phyloP scores from a whole-genome alignment of 2,329 filamentous ascomycete genomes.

The Aspergillus sp. region DNA sequence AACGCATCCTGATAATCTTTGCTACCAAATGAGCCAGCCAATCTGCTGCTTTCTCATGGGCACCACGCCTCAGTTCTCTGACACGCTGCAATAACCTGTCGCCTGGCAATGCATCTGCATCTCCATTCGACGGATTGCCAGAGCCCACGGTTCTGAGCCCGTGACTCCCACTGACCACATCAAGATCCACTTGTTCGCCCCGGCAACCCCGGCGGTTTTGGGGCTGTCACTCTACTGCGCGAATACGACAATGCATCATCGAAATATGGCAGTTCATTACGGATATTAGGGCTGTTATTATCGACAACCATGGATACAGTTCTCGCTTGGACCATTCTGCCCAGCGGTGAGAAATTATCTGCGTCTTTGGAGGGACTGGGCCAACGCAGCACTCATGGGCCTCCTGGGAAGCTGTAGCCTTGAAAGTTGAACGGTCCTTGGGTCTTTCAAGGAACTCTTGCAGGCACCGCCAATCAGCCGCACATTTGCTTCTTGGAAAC shows the following conservation, averaged over 20 bases:
- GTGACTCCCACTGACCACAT: slow-evolving; percentile 10
- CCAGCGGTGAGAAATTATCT: not conserved
- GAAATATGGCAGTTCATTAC: not conserved
- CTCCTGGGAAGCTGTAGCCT: not conserved
- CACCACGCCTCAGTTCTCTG: slow-evolving; percentile 13
- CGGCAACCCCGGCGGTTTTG: slow-evolving; percentile 14
- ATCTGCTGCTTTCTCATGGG: slow-evolving; percentile 8
- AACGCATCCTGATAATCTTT: slow-evolving; percentile 23
- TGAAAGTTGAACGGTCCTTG: not conserved
- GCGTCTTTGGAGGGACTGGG: not conserved
- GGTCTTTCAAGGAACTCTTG: not conserved
- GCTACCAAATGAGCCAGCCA: slow-evolving; percentile 15
- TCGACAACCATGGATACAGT: too few relatives aligned
- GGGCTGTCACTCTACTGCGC: slow-evolving; percentile 7
- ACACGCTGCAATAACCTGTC: slow-evolving; percentile 10
- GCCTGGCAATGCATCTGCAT: not conserved
- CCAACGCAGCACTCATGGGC: not conserved
- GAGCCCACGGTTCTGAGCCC: slow-evolving; percentile 4
- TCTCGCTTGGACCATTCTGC: not conserved
- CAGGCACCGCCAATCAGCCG: slow-evolving; percentile 1
- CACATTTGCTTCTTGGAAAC: slow-evolving; percentile 5
- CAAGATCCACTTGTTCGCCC: slow-evolving; percentile 11
- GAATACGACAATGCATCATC: not conserved
- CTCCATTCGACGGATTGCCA: not conserved
- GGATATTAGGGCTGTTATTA: too few relatives aligned